Base-by-base conservation (phyloP, 495 filamentous ascomycete genomes). In the Penicillium robsamsonii region DNA sequence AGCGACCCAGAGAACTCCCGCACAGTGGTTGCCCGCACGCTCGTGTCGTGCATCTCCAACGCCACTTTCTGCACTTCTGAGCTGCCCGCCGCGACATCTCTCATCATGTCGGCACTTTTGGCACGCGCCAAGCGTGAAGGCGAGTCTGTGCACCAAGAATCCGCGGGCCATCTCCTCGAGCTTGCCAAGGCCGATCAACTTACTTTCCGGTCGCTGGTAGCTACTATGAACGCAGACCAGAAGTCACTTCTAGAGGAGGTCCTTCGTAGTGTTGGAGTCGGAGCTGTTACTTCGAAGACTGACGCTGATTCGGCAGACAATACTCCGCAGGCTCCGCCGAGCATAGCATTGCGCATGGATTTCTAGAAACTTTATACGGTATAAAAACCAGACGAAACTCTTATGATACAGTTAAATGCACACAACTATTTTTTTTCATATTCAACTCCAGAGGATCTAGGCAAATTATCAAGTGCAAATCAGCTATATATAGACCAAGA, bases 281-380 rank as follows among this genome's bases (percentile, higher is more conserved):
- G 61, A n/a, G 55, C 75, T 50, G 65, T 64, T 15, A 52, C 66
- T 31, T 66, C 65, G 6, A 63, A 50, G 66, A 59, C 46, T 17
- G 60, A 43, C 13, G 11, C 18, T 37, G 64, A 64, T 35, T 55
- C 59, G 51, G 69, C 57, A 29, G 75, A 70, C 22, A 69, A 66
- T 58, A 68, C 65, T 29, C 71, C 79, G 33, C 83, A 77, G 56
- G 83, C 64, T 44, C 79, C 86, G 71, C 95, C 94, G 13, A 96
- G 75, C 57, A 99, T 99, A 81, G 91, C 91, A 49, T 67, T 99
- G 70, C 90, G 93, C 78, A 92, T 97, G 88, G 81, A 96, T 66
- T 97, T 98, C 81, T 79, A 68, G 45, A 42, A 22, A 42, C 46
- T 60, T 13, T 54, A 59, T 59, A 63, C 37, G 30, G 33, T 43